A percentile compares a stretch with the other conserved stretches of the same genome.
phyloP scores from a whole-genome alignment of 139 green algal genomes.

The Coelastrella sp. region DNA sequence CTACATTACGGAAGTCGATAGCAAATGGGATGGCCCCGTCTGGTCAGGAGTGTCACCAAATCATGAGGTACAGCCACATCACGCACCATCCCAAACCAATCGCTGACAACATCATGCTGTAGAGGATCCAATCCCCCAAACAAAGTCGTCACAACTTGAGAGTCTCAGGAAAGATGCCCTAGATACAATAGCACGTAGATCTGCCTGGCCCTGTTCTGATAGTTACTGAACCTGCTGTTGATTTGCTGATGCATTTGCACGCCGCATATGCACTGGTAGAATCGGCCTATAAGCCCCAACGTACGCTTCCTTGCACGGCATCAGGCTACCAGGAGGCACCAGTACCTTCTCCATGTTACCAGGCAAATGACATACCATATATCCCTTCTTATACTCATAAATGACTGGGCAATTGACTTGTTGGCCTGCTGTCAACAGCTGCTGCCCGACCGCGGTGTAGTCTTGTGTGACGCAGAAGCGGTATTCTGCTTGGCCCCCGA shows the following conservation, averaged over 20 bases:
- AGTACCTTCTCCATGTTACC: neutral
- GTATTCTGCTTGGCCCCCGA: neutral
- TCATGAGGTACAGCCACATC: too few relatives aligned
- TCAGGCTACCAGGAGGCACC: neutral
- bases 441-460: neutral
- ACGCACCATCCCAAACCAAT: too few relatives aligned
- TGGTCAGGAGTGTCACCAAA: too few relatives aligned
- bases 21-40: too few relatives aligned
- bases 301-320: neutral
- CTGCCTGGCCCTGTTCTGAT: too few relatives aligned
- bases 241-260: neutral
- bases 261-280: conserved; percentile 10
- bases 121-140: too few relatives aligned
- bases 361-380: neutral
- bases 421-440: neutral
- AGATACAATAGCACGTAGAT: too few relatives aligned
- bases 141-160: too few relatives aligned
- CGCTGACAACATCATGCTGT: too few relatives aligned
- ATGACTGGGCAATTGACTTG: conserved; percentile 2
- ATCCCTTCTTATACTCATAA: neutral
- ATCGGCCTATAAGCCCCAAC: neutral
- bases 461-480: neutral
- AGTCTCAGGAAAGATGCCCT: too few relatives aligned
- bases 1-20: too few relatives aligned
- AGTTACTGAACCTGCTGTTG: neutral